Base-by-base conservation (phyloP, 2,329 filamentous ascomycete genomes). In the Aspergillus sp. region DNA sequence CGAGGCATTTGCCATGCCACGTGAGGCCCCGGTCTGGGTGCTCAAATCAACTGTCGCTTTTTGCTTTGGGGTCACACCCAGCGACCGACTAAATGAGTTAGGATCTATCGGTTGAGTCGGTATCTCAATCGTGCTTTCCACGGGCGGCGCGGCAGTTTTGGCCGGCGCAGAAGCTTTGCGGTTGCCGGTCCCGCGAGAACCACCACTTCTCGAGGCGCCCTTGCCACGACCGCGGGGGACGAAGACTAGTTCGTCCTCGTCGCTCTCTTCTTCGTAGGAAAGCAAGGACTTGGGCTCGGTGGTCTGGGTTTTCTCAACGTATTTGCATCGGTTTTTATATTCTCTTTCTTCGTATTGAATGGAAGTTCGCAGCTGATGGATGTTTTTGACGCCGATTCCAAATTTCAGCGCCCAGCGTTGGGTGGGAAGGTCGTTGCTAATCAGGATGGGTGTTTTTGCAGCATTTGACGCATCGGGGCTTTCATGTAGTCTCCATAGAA, bases 161-260 rank as follows among this genome's bases (percentile, higher is more conserved):
- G 64, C 37, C 11, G 64, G 56, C 40, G 69, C 27, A 7, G 46
- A 59, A 14, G 70, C 39, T 62, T 76, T 75, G 56, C 72, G 70
- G 61, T 62, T 65, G 46, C 58, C 66, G 37, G 60, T 64, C 45
- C 65, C 66, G 23, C 68, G 70, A 9, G 68, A 64, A 52, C 57
- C 62, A 25, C 67, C 68, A 23, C 64, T 61, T 56, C 68, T 66
- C 15, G 68, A 59, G 4, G 65, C 48, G 12, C 72, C 66, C 61
- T 76, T 77, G 40, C 71, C 74, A 55, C 72, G 73, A 37, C 74
- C 73, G 23, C 76, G 75, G 25, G 75, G 75, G 27, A 77, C 73
- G 56, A 80, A 80, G 2, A 80, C 77, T 27, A 80, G 68, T 57
- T 79, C 77, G 61, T 80, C 78, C 57, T 79, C 78, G 21, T 79